phyloP scores from a whole-genome alignment of 345 rosid species.

The Geranium rotundifolium region DNA sequence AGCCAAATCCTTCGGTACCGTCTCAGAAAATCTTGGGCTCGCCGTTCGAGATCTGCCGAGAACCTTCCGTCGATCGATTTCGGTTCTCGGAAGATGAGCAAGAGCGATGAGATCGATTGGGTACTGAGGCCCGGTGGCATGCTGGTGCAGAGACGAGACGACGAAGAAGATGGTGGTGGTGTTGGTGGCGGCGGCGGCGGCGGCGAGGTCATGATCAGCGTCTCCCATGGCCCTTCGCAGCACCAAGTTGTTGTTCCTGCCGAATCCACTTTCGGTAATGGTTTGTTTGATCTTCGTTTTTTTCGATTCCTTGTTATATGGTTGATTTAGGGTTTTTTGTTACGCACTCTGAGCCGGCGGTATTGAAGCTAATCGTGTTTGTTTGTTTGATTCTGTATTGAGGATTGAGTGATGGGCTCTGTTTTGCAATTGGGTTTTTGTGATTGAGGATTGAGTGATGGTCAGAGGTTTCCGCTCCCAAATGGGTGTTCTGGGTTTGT shows the following conservation, averaged over 20 bases:
- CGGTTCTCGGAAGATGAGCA: neutral
- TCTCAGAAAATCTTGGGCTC: neutral
- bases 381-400: neutral
- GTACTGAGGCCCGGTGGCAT: constrained; percentile 47
- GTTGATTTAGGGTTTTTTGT: neutral
- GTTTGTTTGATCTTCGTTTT: neutral
- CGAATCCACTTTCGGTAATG: constrained; percentile 52
- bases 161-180: constrained; percentile 16
- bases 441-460: too few relatives aligned
- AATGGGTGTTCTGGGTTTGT: too few relatives aligned
- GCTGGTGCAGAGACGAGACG: constrained; percentile 49
- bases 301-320: too few relatives aligned
- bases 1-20: neutral
- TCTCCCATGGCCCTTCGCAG: constrained; percentile 37
- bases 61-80: neutral
- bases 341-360: neutral
- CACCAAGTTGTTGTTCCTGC: constrained; percentile 40
- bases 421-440: too few relatives aligned
- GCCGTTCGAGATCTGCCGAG: neutral
- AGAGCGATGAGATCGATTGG: constrained; percentile 10
- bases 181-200: constrained; percentile 6
- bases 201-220: constrained; percentile 28
- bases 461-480: too few relatives aligned
- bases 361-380: neutral
- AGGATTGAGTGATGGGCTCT: neutral